phyloP scores from a whole-genome alignment of 805 yeast genomes.

The Ogataea pignaliae region DNA sequence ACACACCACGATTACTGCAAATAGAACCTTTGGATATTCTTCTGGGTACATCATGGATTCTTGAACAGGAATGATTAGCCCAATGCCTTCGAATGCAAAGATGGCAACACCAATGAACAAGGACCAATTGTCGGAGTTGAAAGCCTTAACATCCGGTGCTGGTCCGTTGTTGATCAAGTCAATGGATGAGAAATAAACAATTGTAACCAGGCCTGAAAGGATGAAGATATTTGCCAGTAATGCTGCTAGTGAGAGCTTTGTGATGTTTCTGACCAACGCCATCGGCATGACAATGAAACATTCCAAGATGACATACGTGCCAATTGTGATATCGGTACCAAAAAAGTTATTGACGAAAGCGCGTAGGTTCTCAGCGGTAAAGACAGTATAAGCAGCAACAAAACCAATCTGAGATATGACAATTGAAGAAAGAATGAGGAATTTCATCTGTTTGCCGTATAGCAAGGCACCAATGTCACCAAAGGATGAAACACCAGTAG shows the following conservation, averaged over 20 bases:
- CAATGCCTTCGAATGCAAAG: conserved; percentile 86
- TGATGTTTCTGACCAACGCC: conserved; percentile 69
- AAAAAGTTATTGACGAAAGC: conserved; percentile 57
- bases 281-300: conserved; percentile 59
- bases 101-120: conserved; percentile 79
- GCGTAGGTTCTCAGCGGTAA: conserved; percentile 65
- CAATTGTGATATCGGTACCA: conserved; percentile 35
- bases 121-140: conserved; percentile 60
- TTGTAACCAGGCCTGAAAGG: conserved; percentile 59
- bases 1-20: conserved; percentile 57
- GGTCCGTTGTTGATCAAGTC: conserved; percentile 44
- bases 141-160: conserved; percentile 46
- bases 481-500: conserved; percentile 66
- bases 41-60: conserved; percentile 77
- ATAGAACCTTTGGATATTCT: conserved; percentile 62
- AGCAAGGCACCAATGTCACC: conserved; percentile 67
- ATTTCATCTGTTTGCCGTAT: conserved; percentile 64
- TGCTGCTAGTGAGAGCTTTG: conserved; percentile 69
- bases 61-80: conserved; percentile 75
- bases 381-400: conserved; percentile 76
- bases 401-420: conserved; percentile 74
- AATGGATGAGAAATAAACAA: conserved; percentile 47
- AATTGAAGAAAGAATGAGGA: conserved; percentile 57
- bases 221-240: conserved; percentile 68
- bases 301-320: conserved; percentile 49